Conservation (phyloP, 1,284 basidiomycete species). For the Apiotrichum domesticum region DNA sequence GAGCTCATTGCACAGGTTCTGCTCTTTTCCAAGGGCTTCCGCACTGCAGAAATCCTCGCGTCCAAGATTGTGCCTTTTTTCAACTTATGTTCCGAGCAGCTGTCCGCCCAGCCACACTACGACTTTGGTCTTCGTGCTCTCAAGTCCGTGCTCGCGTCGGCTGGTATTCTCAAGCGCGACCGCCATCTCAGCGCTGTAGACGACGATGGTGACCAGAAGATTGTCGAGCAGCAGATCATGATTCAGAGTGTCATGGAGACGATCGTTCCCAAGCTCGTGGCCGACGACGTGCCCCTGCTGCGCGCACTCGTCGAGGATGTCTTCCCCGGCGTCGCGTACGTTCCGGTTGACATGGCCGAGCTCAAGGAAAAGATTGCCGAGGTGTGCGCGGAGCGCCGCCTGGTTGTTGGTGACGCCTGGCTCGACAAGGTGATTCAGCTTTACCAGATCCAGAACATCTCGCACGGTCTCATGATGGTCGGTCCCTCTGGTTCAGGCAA, state of each 20-base stretch:
- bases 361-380: conserved; percentile 77
- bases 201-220: conserved; percentile 54
- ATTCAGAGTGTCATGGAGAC: conserved; percentile 99
- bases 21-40: conserved; percentile 98
- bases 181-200: conserved; percentile 52
- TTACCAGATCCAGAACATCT: conserved; percentile 99
- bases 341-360: conserved; percentile 79
- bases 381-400: conserved; percentile 78
- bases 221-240: conserved; percentile 87
- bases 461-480: conserved; percentile 99
- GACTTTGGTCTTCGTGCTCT: conserved; percentile 98
- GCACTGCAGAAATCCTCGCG: conserved; percentile 89
- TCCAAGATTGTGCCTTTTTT: conserved; percentile 99
- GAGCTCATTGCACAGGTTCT: conserved; percentile 99
- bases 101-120: conserved; percentile 96
- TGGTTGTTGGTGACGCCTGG: conserved; percentile 85
- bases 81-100: conserved; percentile 93
- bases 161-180: conserved; percentile 95
- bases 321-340: conserved; percentile 91
- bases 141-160: conserved; percentile 92
- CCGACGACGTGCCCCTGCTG: conserved; percentile 90
- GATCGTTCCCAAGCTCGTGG: conserved; percentile 95
- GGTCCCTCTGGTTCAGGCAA: conserved; percentile 96
- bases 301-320: conserved; percentile 94
- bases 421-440: conserved; percentile 93